Evolutionary conservation across 2,329 filamentous ascomycete genomes (phyloP), one percentile per base, ranked within the genome.

Genomic region (Paecilomyces variotii): DNA sequence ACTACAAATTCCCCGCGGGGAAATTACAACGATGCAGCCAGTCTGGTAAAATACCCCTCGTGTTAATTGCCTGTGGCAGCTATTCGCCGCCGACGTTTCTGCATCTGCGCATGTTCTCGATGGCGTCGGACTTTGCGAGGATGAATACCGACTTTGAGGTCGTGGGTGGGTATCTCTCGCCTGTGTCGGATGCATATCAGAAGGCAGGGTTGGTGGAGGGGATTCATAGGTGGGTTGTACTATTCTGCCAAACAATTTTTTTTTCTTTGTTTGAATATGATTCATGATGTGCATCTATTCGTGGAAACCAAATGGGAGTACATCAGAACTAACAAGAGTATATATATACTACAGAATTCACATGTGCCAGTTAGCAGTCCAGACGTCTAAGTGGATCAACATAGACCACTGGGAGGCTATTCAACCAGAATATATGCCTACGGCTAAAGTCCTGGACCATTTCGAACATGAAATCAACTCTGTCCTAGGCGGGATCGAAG

Each of bases 381-480:
- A 87, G 62, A 84, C 87, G 57, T 84, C 85, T 57, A 83, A 82
- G 64, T 89, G 87, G 84, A 80, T 91, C 59, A 88, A 88, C 82
- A 87, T 91, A 51, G 89, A 92, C 67, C 84, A 87, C 0, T 91
- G 87, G 85, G 90, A 94, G 79, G 87, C 88, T 25, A 77, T 87
- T 64, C 84, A 91, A 75, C 80, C 84, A 65, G 80, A 87, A 63
- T 95, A 94, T 70, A 85, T 88, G 60, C 89, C 89, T 30, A 95
- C 90, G 0, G 90, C 90, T 55, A 83, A 86, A 67, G 90, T 94
- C 34, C 80, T 94, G 49, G 89, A 92, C 69, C 90, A 94, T 74
- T 91, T 95, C 67, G 84, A 91, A 63, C 78, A 91, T 68, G 89
- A 94, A 71, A 87, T 95, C 70, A 94, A 94, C 72, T 80, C 83